Percentiles rank a stretch among this genome's conserved stretches.
phyloP scores from a whole-genome alignment of 257 asterid genomes.

The Nicotiana benthamiana region DNA sequence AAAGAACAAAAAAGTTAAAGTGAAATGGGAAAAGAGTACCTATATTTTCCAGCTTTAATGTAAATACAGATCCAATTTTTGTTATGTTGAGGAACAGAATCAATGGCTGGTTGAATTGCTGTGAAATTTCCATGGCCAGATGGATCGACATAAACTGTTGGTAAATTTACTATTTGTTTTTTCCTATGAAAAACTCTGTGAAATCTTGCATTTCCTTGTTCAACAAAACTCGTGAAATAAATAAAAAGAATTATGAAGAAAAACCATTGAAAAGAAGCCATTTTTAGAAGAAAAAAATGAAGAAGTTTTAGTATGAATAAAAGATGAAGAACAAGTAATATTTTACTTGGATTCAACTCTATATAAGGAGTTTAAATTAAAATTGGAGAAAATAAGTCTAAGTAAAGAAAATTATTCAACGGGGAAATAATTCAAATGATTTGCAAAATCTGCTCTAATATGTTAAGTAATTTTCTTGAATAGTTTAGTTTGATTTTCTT shows the following conservation, averaged over 20 bases:
- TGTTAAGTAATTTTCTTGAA: not conserved
- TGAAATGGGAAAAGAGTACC: not conserved
- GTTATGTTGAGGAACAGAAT: not conserved
- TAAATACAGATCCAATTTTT: slow-evolving; percentile 9
- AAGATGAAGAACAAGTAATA: not conserved
- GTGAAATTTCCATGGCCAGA: not conserved
- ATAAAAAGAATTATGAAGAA: not conserved
- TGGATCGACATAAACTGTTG: slow-evolving; percentile 7
- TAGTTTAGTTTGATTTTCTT: not conserved
- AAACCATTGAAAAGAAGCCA: not conserved
- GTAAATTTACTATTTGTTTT: not conserved
- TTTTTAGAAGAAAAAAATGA: not conserved
- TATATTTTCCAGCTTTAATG: slow-evolving; percentile 8
- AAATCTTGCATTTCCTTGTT: not conserved
- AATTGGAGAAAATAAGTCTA: not conserved
- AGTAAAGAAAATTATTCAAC: not conserved
- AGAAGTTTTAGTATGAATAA: not conserved
- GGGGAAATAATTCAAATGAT: not conserved
- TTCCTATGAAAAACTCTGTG: not conserved
- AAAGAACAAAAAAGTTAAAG: not conserved
- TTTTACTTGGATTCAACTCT: not conserved
- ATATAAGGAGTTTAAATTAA: not conserved
- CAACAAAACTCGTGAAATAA: not conserved
- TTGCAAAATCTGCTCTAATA: not conserved
- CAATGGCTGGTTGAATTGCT: slow-evolving; percentile 15